Base-by-base conservation (phyloP, 2,329 filamentous ascomycete species). In the Microthyrium microscopicum region DNA sequence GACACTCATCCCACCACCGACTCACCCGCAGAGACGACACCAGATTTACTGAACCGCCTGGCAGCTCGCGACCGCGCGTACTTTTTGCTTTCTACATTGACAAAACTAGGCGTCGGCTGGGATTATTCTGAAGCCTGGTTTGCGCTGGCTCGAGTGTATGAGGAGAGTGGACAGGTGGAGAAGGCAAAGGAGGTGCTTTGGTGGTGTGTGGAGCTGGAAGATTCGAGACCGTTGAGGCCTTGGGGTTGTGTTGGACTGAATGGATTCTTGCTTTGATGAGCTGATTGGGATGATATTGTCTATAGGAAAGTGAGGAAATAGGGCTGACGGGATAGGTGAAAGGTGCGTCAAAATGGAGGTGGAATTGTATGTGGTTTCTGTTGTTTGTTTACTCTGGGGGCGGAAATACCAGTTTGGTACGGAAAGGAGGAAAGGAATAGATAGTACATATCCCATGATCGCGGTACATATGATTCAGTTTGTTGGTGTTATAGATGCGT, bases 131-230 rank as follows among this genome's bases (percentile, higher is more conserved):
- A 95, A 50, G 89, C 87, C 4, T 98, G 89, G 89, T 87, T 83
- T 48, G 71, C 78, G 4, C 67, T 98, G 21, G 81, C 84, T 1
- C 66, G 83, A 41, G 84, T 82, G 7, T 81, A 94, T 48, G 89
- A 98, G 54, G 73, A 84, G 49, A 80, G 81, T 37, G 80, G 78
- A 1, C 81, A 93, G 58, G 56, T 72, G 2, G 80, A 89, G 24
- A 92, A 87, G 60, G 79, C 89, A 11, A 91, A 85, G 58, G 79
- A 89, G 44, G 83, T 85, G 29, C 65, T 95, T 5, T 95, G 89
- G 89, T 95, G 87, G 84, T 92, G 85, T 46, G 80, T 98, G 9
- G 84, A 94, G 55, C 63, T 98, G 20, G 89, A 95, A 51, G 87
- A 98, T 51, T 73, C 72, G 5, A 73, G 71, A 42, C 82, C 77